Evolutionary conservation across 495 filamentous ascomycete genomes (phyloP), one percentile per base, ranked within the genome.

Genomic region (Hypoxylon trugodes): DNA sequence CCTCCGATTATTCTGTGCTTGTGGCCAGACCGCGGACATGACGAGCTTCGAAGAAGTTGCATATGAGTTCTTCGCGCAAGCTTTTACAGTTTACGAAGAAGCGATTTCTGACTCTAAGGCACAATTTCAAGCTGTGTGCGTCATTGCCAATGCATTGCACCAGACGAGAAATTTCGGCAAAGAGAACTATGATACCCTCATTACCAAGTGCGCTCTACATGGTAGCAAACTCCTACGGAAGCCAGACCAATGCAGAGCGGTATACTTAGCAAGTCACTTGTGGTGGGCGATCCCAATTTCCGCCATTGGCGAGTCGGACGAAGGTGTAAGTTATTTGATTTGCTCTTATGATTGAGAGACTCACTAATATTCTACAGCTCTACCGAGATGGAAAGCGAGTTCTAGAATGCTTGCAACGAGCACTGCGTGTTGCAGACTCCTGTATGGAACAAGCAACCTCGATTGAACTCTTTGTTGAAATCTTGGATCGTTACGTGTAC

Each of bases 371-470:
- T 22, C 8, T 24, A 21, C 65, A 96, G 91, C 85, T 97, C 30
- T 98, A 98, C 75, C 94, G 94, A 36, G 95, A 98, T 66, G 96
- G 96, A 12, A 98, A 98, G 76, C 86, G 95, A 28, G 95, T 98
- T 5, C 83, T 98, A 10, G 95, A 98, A 74, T 98, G 95, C 72
- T 81, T 98, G 12, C 95, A 98, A 74, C 90, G 95, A 52, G 96
- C 95, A 15, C 86, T 98, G 16, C 90, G 95, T 45, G 95, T 98
- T 6, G 95, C 95, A 1, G 95, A 98, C 75, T 95, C 95, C 4
- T 98, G 95, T 77, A 98, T 98, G 95, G 95, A 98, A 75, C 93
- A 93, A n/a, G 93, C 92, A 6, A 96, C 97, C 2, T 96, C 92
- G 2, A 92, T 98, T 19, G 95, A 98, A 77, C 81, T 98, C 35